Conservation (phyloP, 1,284 basidiomycete species). For the Albatrellus sp. region DNA sequence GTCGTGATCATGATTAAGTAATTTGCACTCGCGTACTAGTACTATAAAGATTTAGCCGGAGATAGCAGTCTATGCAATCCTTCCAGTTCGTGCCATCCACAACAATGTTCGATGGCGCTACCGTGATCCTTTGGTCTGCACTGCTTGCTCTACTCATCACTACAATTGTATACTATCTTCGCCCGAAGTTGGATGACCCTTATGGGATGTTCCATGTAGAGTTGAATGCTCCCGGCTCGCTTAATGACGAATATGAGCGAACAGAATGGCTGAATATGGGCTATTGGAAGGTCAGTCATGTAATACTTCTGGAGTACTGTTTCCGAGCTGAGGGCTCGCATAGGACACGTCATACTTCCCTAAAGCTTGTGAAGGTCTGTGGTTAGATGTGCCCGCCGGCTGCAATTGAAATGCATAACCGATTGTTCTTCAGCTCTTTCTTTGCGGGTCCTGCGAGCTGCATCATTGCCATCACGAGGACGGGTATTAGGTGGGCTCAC, state of each 20-base stretch:
- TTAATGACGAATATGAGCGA: constrained; percentile 17
- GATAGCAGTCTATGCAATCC: too few relatives aligned
- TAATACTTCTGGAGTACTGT: neutral
- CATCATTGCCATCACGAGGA: constrained; percentile 25
- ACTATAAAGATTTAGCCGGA: too few relatives aligned
- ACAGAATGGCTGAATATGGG: constrained; percentile 66
- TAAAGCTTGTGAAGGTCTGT: constrained; percentile 44
- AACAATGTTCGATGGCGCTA: too few relatives aligned
- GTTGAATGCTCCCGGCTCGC: constrained; percentile 24
- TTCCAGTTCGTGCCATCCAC: too few relatives aligned
- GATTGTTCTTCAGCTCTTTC: constrained; percentile 34
- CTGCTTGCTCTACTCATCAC: neutral
- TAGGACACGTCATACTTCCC: constrained; percentile 42
- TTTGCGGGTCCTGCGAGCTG: constrained; percentile 33
- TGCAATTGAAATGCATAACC: neutral
- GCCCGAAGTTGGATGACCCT: constrained; percentile 23
- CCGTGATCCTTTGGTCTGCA: too few relatives aligned
- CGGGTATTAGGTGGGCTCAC: constrained; percentile 38
- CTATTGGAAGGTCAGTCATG: constrained; percentile 39
- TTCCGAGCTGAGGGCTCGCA: neutral
- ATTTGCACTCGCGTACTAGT: too few relatives aligned
- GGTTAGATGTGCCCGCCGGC: neutral
- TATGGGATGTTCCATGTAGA: constrained; percentile 42
- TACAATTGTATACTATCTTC: constrained; percentile 3
- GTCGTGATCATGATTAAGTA: too few relatives aligned